A percentile compares a stretch with the other conserved stretches of the same genome.
Evolutionary conservation across 2,329 filamentous ascomycete species (phyloP).

Genomic region (Aspergillus sp.): DNA sequence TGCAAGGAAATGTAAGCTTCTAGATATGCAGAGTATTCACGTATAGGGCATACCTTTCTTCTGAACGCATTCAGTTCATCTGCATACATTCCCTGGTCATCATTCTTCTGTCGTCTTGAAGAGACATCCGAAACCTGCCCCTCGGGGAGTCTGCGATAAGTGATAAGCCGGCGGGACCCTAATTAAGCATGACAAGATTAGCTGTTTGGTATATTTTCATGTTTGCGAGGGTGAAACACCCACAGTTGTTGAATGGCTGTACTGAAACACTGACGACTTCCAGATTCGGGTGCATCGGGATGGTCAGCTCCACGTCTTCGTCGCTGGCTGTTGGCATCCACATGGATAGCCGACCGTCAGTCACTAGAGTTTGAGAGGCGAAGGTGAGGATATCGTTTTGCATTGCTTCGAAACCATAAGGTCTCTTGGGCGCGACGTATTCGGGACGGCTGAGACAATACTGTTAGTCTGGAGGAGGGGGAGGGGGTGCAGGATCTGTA

Average conservation of each 20-base stretch:
- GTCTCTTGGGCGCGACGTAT: slow-evolving; percentile 82
- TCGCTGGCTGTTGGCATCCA: slow-evolving; percentile 96
- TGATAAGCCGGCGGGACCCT: slow-evolving; percentile 87
- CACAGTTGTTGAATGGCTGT: slow-evolving; percentile 86
- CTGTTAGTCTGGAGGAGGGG: neutral
- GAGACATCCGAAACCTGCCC: slow-evolving; percentile 31
- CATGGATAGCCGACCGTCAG: slow-evolving; percentile 76
- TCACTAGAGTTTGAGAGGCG: slow-evolving; percentile 69
- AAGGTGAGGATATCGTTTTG: slow-evolving; percentile 86
- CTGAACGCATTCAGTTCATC: slow-evolving; percentile 66
- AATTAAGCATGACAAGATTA: slow-evolving; percentile 1
- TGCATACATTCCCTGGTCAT: slow-evolving; percentile 46
- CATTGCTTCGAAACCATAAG: slow-evolving; percentile 88
- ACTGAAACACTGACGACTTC: slow-evolving; percentile 71
- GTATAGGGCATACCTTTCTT: slow-evolving; percentile 38
- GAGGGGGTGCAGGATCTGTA: neutral
- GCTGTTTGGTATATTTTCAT: neutral
- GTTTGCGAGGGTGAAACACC: slow-evolving; percentile 26
- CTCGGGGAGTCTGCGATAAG: slow-evolving; percentile 69
- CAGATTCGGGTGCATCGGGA: slow-evolving; percentile 72
- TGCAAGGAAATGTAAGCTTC: slow-evolving; percentile 3
- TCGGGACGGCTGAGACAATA: slow-evolving; percentile 46
- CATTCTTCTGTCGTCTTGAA: slow-evolving; percentile 28
- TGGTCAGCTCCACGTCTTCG: slow-evolving; percentile 67
- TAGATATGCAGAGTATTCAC: neutral